phyloP scores from a whole-genome alignment of 1,139 yeast genomes.

The Diutina mesorugosa region DNA sequence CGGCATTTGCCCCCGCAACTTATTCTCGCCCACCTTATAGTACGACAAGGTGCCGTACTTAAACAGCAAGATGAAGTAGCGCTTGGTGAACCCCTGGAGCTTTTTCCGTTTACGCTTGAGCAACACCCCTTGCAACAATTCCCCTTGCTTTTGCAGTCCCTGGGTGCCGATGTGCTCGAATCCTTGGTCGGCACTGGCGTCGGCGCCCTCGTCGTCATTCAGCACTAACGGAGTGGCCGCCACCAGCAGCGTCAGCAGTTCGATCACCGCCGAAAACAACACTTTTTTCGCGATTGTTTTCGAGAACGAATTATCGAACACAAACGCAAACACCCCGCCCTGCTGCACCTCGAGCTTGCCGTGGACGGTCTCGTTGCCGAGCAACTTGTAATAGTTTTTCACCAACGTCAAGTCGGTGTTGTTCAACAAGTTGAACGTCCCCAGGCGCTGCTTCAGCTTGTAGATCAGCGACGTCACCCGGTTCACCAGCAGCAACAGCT shows the following conservation, averaged over 20 bases:
- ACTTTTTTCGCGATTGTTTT: conserved; percentile 77
- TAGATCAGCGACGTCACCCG: conserved; percentile 16
- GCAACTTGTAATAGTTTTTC: conserved; percentile 29
- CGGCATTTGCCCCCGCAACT: conserved; percentile 87
- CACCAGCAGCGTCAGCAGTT: not conserved
- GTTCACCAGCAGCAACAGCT: conserved; percentile 26
- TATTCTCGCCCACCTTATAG: conserved; percentile 54
- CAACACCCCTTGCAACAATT: conserved; percentile 59
- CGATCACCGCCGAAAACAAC: conserved; percentile 34
- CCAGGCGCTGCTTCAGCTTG: conserved; percentile 23
- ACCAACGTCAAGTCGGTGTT: conserved; percentile 26
- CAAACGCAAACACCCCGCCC: conserved; percentile 71
- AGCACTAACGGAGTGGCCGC: not conserved
- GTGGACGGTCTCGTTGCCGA: conserved; percentile 42
- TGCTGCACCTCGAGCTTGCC: conserved; percentile 46
- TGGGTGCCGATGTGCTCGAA: conserved; percentile 7
- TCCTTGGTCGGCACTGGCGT: not conserved
- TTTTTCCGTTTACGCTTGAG: conserved; percentile 67
- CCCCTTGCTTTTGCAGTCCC: conserved; percentile 38
- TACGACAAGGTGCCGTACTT: conserved; percentile 77
- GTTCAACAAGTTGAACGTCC: conserved; percentile 20
- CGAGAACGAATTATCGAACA: conserved; percentile 86
- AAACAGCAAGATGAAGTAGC: conserved; percentile 75
- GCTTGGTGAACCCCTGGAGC: conserved; percentile 70
- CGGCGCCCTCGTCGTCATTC: not conserved